phyloP scores from a whole-genome alignment of 495 filamentous ascomycete genomes.

The Cetradonia linearis region DNA sequence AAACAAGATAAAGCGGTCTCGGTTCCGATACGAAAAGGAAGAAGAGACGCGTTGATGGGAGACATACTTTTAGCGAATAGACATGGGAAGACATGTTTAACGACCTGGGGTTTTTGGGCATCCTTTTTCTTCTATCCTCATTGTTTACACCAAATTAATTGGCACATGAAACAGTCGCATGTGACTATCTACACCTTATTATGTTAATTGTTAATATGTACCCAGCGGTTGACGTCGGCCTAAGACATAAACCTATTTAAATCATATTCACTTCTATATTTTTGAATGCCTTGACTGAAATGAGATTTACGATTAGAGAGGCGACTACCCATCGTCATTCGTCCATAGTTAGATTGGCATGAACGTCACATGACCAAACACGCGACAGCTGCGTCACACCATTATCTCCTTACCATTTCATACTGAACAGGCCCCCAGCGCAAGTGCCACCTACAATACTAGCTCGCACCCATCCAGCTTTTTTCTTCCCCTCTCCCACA shows the following conservation, averaged over 20 bases:
- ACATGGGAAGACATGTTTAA: slow-evolving; percentile 7
- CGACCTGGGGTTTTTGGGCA: background rate
- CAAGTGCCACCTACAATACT: too few species aligned
- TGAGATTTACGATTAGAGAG: background rate
- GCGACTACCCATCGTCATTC: background rate
- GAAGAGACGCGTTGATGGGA: background rate
- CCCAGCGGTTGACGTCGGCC: background rate
- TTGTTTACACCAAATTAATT: background rate
- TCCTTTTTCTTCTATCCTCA: background rate
- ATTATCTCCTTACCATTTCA: too few species aligned
- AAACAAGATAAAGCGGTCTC: background rate
- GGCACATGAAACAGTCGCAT: slow-evolving; percentile 2
- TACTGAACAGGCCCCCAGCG: too few species aligned
- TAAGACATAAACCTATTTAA: background rate
- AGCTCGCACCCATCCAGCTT: background rate
- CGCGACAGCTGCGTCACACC: background rate
- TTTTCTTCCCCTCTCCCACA: background rate
- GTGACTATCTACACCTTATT: slow-evolving; percentile 1
- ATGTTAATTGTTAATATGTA: slow-evolving; percentile 7
- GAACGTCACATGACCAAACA: background rate
- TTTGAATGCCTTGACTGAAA: background rate
- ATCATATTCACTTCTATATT: slow-evolving; percentile 6
- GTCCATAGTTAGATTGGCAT: too few species aligned
- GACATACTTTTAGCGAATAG: background rate
- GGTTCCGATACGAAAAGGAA: background rate